phyloP scores from a whole-genome alignment of 2,329 filamentous ascomycete species.

The Rasamsonia emersonii region DNA sequence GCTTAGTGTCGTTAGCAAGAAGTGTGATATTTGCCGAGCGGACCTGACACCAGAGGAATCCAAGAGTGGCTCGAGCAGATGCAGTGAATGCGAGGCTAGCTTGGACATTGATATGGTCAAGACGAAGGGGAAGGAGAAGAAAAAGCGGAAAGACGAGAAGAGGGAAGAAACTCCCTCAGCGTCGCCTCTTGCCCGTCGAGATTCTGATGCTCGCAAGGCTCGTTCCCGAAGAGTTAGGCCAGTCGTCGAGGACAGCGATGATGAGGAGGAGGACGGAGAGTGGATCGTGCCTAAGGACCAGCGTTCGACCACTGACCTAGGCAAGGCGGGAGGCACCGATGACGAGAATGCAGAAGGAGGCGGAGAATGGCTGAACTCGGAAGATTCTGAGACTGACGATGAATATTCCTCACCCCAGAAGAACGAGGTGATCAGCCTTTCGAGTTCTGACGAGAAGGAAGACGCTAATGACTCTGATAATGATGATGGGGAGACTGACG shows the following conservation, averaged over 20 bases:
- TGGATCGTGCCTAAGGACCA: slow-evolving; percentile 71
- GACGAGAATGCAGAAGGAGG: slow-evolving; percentile 84
- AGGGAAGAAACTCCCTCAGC: slow-evolving; percentile 27
- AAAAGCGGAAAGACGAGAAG: slow-evolving; percentile 42
- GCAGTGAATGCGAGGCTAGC: slow-evolving; percentile 66
- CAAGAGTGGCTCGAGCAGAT: slow-evolving; percentile 48
- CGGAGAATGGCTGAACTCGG: slow-evolving; percentile 66
- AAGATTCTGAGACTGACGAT: slow-evolving; percentile 53
- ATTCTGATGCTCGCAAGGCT: slow-evolving; percentile 13
- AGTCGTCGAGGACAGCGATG: slow-evolving; percentile 45
- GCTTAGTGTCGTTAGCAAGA: slow-evolving; percentile 66
- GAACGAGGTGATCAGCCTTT: slow-evolving; percentile 9
- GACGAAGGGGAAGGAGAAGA: slow-evolving; percentile 27
- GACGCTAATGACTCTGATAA: slow-evolving; percentile 13
- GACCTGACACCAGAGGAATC: slow-evolving; percentile 53
- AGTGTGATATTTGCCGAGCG: slow-evolving; percentile 75
- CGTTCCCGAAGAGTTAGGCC: slow-evolving; percentile 32
- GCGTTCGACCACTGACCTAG: slow-evolving; percentile 52
- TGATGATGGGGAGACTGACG: slow-evolving; percentile 33
- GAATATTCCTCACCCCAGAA: slow-evolving; percentile 22
- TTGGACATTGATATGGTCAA: slow-evolving; percentile 49
- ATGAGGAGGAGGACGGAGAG: slow-evolving; percentile 58
- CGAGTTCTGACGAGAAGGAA: slow-evolving; percentile 12
- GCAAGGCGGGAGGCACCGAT: slow-evolving; percentile 72
- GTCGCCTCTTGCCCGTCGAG: slow-evolving; percentile 14